Percentiles rank a stretch among this genome's conserved stretches.
Evolutionary conservation across 2,329 filamentous ascomycete species (phyloP).

Genomic region (Metarhizium humberi): DNA sequence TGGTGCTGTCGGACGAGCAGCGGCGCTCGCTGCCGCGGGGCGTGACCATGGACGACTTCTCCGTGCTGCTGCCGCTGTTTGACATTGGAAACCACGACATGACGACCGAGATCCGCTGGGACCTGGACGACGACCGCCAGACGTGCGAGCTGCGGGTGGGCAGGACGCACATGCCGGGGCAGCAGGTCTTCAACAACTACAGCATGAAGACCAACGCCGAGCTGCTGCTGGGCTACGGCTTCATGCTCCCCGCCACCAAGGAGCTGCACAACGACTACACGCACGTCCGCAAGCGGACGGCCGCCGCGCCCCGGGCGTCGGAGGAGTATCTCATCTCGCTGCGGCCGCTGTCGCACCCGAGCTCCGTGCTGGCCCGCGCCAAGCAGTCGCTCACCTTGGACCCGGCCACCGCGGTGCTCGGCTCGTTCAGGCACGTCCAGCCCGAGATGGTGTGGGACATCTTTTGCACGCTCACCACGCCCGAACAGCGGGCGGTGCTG

Average conservation of each 20-base stretch:
- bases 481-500: slow-evolving; percentile 19
- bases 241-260: slow-evolving; percentile 39
- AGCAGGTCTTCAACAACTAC: slow-evolving; percentile 62
- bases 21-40: slow-evolving; percentile 18
- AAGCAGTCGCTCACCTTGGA: slow-evolving; percentile 26
- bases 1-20: slow-evolving; percentile 35
- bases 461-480: slow-evolving; percentile 27
- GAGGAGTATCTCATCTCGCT: slow-evolving; percentile 45
- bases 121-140: slow-evolving; percentile 29
- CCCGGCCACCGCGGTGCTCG: slow-evolving; percentile 16
- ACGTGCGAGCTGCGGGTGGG: slow-evolving; percentile 34
- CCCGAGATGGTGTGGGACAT: slow-evolving; percentile 44
- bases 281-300: slow-evolving; percentile 40
- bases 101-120: slow-evolving; percentile 50
- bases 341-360: slow-evolving; percentile 35
- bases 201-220: slow-evolving; percentile 66
- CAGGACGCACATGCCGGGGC: slow-evolving; percentile 36
- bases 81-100: slow-evolving; percentile 66
- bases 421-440: slow-evolving; percentile 40
- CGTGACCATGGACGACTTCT: slow-evolving; percentile 46
- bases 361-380: slow-evolving; percentile 36
- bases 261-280: slow-evolving; percentile 51
- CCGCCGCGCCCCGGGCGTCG: slow-evolving; percentile 10
- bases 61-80: slow-evolving; percentile 59
- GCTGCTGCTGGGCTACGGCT: slow-evolving; percentile 55